Conservation (phyloP, 2,329 filamentous ascomycete genomes). For the Trichoderma semiorbis region DNA sequence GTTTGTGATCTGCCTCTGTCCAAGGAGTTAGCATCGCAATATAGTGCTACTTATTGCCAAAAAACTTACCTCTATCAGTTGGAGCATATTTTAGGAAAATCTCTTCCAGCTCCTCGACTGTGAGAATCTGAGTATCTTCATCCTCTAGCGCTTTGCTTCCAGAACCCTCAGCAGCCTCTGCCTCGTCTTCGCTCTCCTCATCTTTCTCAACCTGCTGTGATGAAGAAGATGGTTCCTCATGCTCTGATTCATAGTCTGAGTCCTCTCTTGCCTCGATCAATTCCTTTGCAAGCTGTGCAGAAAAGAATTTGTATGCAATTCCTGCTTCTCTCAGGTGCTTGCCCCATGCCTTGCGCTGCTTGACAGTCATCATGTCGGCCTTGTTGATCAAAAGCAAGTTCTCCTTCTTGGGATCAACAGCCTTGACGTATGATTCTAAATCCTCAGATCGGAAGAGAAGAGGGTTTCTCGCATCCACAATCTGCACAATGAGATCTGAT, state of each 20-base stretch:
- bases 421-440: conserved; percentile 89
- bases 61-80: conserved; percentile 44
- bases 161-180: conserved; percentile 23
- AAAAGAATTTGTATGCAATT: conserved; percentile 95
- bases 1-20: conserved; percentile 57
- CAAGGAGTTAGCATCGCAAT: conserved; percentile 17
- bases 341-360: conserved; percentile 81
- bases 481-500: conserved; percentile 93
- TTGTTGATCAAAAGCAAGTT: conserved; percentile 96
- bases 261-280: conserved; percentile 69
- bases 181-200: conserved; percentile 25
- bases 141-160: conserved; percentile 35
- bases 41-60: no score
- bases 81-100: conserved; percentile 76
- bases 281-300: conserved; percentile 86
- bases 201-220: conserved; percentile 18
- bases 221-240: conserved; percentile 27
- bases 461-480: conserved; percentile 94
- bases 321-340: conserved; percentile 75
- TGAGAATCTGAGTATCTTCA: conserved; percentile 74
- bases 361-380: conserved; percentile 94
- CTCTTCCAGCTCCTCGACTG: conserved; percentile 86
- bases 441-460: conserved; percentile 92
- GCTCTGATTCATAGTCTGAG: conserved; percentile 45
- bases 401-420: conserved; percentile 81